Conservation (phyloP, 139 green algal species). For the Eudorina sp. region DNA sequence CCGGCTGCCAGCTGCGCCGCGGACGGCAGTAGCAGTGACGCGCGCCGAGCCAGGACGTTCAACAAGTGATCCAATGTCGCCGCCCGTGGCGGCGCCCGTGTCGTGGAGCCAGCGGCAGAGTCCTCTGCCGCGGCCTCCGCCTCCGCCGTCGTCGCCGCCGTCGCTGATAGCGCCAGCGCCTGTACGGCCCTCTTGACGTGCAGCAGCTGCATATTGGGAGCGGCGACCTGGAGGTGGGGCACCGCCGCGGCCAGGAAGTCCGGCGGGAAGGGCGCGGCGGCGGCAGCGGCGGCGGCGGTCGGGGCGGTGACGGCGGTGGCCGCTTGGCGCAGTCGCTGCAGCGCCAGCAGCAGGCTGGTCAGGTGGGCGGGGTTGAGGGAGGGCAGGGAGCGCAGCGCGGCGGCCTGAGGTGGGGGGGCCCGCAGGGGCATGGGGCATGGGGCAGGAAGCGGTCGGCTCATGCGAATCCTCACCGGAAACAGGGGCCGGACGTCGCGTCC, state of each 20-base stretch:
- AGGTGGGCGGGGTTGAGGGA: background rate
- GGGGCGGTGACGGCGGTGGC: background rate
- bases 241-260: slow-evolving; percentile 13
- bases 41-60: slow-evolving; percentile 6
- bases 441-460: no score
- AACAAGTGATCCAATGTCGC: background rate
- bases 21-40: slow-evolving; percentile 12
- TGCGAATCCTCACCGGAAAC: no score
- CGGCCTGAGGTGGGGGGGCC: background rate
- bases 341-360: background rate
- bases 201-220: background rate
- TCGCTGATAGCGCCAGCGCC: slow-evolving; percentile 7
- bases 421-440: background rate
- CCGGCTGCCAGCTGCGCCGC: background rate
- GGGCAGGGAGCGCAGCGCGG: background rate
- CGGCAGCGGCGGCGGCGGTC: background rate
- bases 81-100: background rate
- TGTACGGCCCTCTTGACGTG: slow-evolving; percentile 13
- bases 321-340: background rate
- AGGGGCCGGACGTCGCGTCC: no score
- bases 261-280: background rate
- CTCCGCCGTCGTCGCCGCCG: background rate
- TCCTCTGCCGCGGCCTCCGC: background rate
- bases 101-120: background rate
- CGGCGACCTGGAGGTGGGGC: background rate